Conservation (phyloP, 1,284 basidiomycete species). For the Trametes pubescens region DNA sequence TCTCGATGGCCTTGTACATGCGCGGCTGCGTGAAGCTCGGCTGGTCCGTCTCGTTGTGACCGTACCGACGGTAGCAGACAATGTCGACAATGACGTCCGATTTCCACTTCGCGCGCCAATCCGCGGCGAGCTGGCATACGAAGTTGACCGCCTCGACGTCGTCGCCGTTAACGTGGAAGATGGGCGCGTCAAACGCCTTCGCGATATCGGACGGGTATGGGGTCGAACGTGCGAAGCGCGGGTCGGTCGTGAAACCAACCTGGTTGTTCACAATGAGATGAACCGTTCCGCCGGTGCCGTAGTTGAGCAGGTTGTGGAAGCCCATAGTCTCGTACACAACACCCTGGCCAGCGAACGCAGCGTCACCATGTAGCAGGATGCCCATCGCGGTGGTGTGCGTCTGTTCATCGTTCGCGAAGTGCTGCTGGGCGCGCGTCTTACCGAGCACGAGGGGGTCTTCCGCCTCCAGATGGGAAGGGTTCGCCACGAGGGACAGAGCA, state of each 20-base stretch:
- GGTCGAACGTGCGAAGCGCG: constrained; percentile 96
- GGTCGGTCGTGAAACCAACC: constrained; percentile 99
- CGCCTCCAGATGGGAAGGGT: constrained; percentile 98
- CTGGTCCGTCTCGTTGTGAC: constrained; percentile 99
- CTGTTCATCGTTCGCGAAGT: constrained; percentile 89
- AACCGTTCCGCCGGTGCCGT: constrained; percentile 98
- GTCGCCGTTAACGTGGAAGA: constrained; percentile 99
- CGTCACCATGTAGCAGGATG: constrained; percentile 97
- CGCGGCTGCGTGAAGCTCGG: constrained; percentile 98
- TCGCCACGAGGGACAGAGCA: constrained; percentile 96
- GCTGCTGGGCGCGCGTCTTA: constrained; percentile 97
- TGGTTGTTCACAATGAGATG: constrained; percentile 99
- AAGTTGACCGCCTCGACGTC: constrained; percentile 98
- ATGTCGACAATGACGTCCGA: constrained; percentile 99
- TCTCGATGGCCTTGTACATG: constrained; percentile 98
- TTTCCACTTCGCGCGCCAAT: constrained; percentile 98
- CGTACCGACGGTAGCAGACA: constrained; percentile 98
- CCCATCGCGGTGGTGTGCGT: constrained; percentile 88
- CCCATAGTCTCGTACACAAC: constrained; percentile 99
- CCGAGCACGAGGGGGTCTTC: constrained; percentile 98
- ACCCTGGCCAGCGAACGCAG: constrained; percentile 98
- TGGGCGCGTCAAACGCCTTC: constrained; percentile 98
- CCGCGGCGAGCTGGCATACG: constrained; percentile 97
- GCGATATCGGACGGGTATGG: constrained; percentile 99
- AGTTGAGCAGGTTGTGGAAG: constrained; percentile 94